These are phyloP conservation scores for Hymenoscyphus repandus DNA, from an alignment of 2,329 filamentous ascomycete species.

Conservation along the genomic window DNA sequence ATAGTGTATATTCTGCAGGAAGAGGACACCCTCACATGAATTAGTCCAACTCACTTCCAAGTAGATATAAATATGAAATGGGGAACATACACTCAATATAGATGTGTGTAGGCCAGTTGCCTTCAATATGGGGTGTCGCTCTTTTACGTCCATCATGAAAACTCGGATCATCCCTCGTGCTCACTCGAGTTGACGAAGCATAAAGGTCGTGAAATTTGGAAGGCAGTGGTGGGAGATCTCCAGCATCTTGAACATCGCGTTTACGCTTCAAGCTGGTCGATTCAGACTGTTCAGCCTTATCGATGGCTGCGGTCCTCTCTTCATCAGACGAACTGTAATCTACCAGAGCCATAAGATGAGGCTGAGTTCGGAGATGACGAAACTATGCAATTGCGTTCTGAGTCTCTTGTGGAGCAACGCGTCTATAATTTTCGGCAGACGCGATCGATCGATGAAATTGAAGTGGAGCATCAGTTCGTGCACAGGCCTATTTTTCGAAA, in stretches of 20 bases:
- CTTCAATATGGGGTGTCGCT: constrained; percentile 74
- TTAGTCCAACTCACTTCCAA: constrained; percentile 17
- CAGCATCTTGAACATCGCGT: constrained; percentile 11
- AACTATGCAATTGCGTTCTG: neutral
- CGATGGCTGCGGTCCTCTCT: constrained; percentile 21
- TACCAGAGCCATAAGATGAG: constrained; percentile 54
- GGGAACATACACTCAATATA: constrained; percentile 79
- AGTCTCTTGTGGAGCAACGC: neutral
- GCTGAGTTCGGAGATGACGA: neutral
- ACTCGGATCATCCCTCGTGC: constrained; percentile 73
- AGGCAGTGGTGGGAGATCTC: constrained; percentile 65
- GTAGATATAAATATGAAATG: neutral
- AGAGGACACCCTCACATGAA: constrained; percentile 48
- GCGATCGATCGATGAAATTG: too few species aligned
- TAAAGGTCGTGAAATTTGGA: constrained; percentile 84
- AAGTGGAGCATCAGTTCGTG: too few species aligned
- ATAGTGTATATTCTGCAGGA: constrained; percentile 39
- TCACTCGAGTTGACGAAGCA: constrained; percentile 71
- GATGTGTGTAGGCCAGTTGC: constrained; percentile 89
- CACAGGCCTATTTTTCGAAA: too few species aligned
- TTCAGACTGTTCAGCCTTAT: neutral
- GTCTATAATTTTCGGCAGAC: too few species aligned
- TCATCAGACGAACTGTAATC: constrained; percentile 55
- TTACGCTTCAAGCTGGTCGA: constrained; percentile 32
- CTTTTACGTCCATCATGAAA: constrained; percentile 83